Conservation (phyloP, 176 grass and related monocot species). For the Cocos nucifera region DNA sequence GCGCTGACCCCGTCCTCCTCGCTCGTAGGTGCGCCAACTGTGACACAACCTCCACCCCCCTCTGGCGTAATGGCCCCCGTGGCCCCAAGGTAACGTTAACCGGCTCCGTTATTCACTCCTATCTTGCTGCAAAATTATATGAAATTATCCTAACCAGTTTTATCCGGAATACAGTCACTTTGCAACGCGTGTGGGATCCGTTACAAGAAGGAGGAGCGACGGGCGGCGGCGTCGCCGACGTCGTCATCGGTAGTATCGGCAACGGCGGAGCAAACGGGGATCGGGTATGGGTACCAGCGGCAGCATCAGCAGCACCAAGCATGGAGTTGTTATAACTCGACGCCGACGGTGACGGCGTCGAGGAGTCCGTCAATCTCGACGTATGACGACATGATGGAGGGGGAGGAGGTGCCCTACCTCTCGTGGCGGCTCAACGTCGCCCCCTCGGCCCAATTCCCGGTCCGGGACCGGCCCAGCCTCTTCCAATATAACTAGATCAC, state of each 20-base stretch:
- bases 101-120: too few species aligned
- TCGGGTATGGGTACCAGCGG: conserved; percentile 22
- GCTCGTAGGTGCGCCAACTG: conserved; percentile 85
- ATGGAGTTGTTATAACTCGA: neutral
- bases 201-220: conserved; percentile 71
- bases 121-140: too few species aligned
- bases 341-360: neutral
- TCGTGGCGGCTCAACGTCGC: conserved; percentile 46
- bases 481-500: conserved; percentile 46
- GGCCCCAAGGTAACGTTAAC: conserved; percentile 63
- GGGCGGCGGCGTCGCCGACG: conserved; percentile 27
- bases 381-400: conserved; percentile 9
- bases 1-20: conserved; percentile 14
- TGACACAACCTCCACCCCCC: conserved; percentile 80
- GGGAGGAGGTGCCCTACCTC: conserved; percentile 16
- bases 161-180: conserved; percentile 31
- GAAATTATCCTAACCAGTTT: too few species aligned
- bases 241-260: neutral
- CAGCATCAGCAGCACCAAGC: neutral
- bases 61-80: conserved; percentile 88
- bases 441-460: conserved; percentile 27
- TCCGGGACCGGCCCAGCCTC: conserved; percentile 16
- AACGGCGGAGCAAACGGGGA: conserved; percentile 1
- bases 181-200: conserved; percentile 77
- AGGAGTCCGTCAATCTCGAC: neutral